Evolutionary conservation across 1,284 basidiomycete genomes (phyloP).

Genomic region (Sporisorium scitamineum): DNA sequence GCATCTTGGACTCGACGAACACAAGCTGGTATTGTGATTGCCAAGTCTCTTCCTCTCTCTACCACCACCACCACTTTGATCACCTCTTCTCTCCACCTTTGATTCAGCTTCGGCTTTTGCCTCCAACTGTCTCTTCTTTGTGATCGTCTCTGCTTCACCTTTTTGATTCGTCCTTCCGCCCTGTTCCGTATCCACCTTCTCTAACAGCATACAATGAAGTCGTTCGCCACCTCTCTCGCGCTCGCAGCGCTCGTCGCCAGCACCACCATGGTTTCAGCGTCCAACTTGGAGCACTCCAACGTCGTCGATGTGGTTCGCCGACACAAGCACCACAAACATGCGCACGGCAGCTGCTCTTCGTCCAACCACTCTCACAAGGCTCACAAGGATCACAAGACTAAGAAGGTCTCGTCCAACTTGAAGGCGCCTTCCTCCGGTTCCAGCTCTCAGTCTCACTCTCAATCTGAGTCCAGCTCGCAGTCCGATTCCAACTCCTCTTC

Average conservation of each 20-base stretch:
- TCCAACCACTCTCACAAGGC: slow-evolving; percentile 10
- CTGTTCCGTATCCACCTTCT: slow-evolving; percentile 1
- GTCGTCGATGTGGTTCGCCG: slow-evolving; percentile 35
- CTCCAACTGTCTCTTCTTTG: background rate
- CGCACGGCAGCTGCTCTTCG: slow-evolving; percentile 30
- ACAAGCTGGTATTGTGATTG: slow-evolving; percentile 32
- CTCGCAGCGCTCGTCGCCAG: slow-evolving; percentile 40
- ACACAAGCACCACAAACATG: slow-evolving; percentile 23
- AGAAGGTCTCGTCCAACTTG: slow-evolving; percentile 16
- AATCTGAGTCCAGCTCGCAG: slow-evolving; percentile 15
- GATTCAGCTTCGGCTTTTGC: background rate
- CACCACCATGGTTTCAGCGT: slow-evolving; percentile 45
- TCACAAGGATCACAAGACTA: slow-evolving; percentile 23
- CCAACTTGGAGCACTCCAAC: slow-evolving; percentile 27
- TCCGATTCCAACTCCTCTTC: slow-evolving; percentile 13
- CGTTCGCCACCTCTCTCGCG: slow-evolving; percentile 27
- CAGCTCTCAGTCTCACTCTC: slow-evolving; percentile 5
- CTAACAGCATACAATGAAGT: slow-evolving; percentile 42
- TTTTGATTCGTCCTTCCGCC: background rate
- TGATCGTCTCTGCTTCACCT: background rate
- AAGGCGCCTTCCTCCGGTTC: slow-evolving; percentile 13
- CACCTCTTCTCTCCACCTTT: background rate
- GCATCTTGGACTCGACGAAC: slow-evolving; percentile 3
- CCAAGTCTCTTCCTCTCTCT: background rate
- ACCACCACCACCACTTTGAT: slow-evolving; percentile 3